Base-by-base conservation (phyloP, 2,329 filamentous ascomycete species). In the Talaromyces amestolkiae region DNA sequence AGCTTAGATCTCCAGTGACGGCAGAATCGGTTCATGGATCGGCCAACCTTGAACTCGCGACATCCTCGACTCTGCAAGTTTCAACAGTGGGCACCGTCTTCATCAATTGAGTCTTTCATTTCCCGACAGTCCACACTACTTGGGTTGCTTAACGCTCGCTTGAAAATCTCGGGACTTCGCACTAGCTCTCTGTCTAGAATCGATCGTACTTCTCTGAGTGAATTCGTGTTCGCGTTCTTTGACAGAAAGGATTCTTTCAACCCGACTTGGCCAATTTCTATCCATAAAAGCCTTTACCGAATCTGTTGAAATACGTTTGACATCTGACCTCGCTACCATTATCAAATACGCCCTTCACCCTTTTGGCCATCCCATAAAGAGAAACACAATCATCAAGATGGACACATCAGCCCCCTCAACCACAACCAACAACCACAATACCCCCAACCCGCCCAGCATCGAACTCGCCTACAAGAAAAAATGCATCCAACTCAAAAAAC, bases 391-490 rank as follows among this genome's bases (percentile, higher is more conserved):
- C 11, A 65, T 39, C 17, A 65, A 56, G 22, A 65, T 65, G 64
- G 64, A 65, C 11, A 37, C 61, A 22, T 17, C 64, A 19, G 35
- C 19, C 47, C 35, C 64, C 51, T 51, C 64, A 31, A 49, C 22
- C 60, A 66, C 10, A 47, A 58, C 47, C 24, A 51, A 39, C 51
- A 61, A 62, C 65, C 49, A 39, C 51, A 61, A 62, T 61, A 70
- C 69, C 75, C 66, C 76, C 82, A 85, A 89, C 65, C 92, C 94
- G 22, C 94, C 95, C 17, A 96, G 93, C 17, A 93, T 98, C 68
- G 94, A 99, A 79, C 90, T 94, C 76, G 93, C 94, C 60, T 99
- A 98, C 80, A 93, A 95, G 73, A 88, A 92, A 69, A 98, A 99
- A 87, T 98, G 94, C 78, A 92, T 97, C 75, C 91, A 96, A 72